Percentiles rank a stretch among this genome's conserved stretches.
These are phyloP conservation scores for Cymbidium sinense DNA, from an alignment of 106 monocot species.

Conservation along the genomic window DNA sequence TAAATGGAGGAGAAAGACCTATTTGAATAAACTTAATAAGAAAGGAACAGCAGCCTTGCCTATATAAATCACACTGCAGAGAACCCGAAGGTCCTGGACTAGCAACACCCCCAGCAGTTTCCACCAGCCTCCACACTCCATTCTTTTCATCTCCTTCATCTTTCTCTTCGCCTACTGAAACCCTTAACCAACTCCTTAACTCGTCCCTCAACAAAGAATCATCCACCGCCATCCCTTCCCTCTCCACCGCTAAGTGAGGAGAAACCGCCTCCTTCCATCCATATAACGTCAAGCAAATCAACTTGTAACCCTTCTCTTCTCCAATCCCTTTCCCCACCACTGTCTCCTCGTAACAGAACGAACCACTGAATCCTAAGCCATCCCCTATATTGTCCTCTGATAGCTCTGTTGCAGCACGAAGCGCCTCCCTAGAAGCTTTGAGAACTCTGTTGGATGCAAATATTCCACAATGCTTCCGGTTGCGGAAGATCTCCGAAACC, in stretches of 20 bases:
- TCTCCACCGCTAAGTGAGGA: slow-evolving; percentile 81
- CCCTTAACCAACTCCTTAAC: slow-evolving; percentile 28
- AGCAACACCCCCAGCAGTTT: slow-evolving; percentile 92
- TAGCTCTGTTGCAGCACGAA: slow-evolving; percentile 7
- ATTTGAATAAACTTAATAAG: not conserved
- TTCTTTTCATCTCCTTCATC: slow-evolving; percentile 11
- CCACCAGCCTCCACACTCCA: slow-evolving; percentile 55
- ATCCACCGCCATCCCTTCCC: slow-evolving; percentile 55
- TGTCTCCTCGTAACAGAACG: slow-evolving; percentile 40
- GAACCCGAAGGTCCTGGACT: slow-evolving; percentile 94
- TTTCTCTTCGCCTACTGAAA: slow-evolving; percentile 1
- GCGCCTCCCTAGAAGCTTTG: slow-evolving; percentile 19
- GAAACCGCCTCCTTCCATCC: slow-evolving; percentile 83
- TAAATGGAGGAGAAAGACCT: not conserved
- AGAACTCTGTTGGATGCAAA: slow-evolving; percentile 57
- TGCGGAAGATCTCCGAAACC: slow-evolving; percentile 42
- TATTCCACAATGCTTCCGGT: slow-evolving; percentile 12
- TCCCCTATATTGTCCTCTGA: slow-evolving; percentile 10
- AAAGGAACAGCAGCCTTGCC: slow-evolving; percentile 27
- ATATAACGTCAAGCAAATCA: slow-evolving; percentile 73
- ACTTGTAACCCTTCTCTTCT: slow-evolving; percentile 13
- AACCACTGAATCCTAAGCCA: not conserved
- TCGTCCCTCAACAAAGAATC: slow-evolving; percentile 51
- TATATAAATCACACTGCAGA: slow-evolving; percentile 93
- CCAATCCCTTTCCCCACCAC: slow-evolving; percentile 13